A percentile compares a stretch with the other conserved stretches of the same genome.
These are phyloP conservation scores for Fagopyrum tataricum DNA, from an alignment of 148 eudicot species.

Conservation along the genomic window DNA sequence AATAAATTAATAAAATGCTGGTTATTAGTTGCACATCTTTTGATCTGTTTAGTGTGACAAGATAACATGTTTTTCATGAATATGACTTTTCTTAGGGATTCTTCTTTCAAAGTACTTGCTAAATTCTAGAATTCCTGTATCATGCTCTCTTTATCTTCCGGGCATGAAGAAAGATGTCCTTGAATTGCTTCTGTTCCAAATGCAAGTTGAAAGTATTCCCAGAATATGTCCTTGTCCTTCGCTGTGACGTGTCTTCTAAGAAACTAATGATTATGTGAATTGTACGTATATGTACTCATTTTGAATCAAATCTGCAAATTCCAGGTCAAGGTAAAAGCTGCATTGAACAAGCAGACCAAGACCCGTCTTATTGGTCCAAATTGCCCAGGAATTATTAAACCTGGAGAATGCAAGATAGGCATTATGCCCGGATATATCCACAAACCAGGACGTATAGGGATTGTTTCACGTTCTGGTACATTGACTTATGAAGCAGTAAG, in stretches of 20 bases:
- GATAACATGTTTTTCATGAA: background rate
- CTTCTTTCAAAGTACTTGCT: background rate
- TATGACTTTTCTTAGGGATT: background rate
- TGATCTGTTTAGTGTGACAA: background rate
- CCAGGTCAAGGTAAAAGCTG: slow-evolving; percentile 92
- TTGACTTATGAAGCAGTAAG: slow-evolving; percentile 98
- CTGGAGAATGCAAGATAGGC: slow-evolving; percentile 98
- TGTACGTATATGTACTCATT: background rate
- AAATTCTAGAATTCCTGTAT: background rate
- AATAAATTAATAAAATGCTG: background rate
- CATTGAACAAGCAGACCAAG: slow-evolving; percentile 69
- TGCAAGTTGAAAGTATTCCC: background rate
- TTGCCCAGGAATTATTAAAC: slow-evolving; percentile 97
- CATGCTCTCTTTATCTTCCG: background rate
- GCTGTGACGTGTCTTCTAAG: background rate
- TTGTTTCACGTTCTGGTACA: slow-evolving; percentile 98
- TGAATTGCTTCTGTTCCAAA: background rate
- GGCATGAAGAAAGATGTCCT: background rate
- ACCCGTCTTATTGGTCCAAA: slow-evolving; percentile 95
- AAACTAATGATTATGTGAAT: background rate
- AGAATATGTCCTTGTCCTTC: background rate
- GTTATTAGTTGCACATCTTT: background rate
- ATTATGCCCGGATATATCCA: slow-evolving; percentile 99
- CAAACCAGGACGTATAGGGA: slow-evolving; percentile 97
- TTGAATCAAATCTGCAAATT: slow-evolving; percentile 14